A percentile compares a stretch with the other conserved stretches of the same genome.
These are phyloP conservation scores for Aspergillus cavernicola DNA, from an alignment of 495 filamentous ascomycete species.

Conservation along the genomic window DNA sequence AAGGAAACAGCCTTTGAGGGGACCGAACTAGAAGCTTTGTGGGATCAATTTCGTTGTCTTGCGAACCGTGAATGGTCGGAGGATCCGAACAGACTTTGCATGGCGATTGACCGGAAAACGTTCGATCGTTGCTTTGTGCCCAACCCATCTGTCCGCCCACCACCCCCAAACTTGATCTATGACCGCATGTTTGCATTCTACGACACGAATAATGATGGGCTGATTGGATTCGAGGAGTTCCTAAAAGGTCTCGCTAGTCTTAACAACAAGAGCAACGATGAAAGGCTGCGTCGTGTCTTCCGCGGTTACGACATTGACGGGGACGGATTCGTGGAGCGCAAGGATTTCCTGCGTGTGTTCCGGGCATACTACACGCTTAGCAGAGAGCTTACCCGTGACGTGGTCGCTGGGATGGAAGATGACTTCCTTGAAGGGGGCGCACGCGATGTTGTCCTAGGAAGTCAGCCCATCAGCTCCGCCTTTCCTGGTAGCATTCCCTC, in stretches of 20 bases:
- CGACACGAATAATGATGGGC: conserved; percentile 79
- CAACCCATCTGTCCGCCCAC: conserved; percentile 67
- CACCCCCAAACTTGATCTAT: conserved; percentile 83
- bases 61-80: conserved; percentile 81
- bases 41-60: conserved; percentile 93
- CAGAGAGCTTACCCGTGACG: conserved; percentile 78
- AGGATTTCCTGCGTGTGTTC: conserved; percentile 91
- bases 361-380: conserved; percentile 83
- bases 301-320: conserved; percentile 86
- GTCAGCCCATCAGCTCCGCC: conserved; percentile 73
- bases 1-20: conserved; percentile 73
- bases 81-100: conserved; percentile 69
- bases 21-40: conserved; percentile 83
- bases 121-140: conserved; percentile 90
- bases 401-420: conserved; percentile 77
- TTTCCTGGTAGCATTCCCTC: conserved; percentile 63
- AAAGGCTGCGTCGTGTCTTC: conserved; percentile 73
- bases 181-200: conserved; percentile 97
- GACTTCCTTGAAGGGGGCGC: conserved; percentile 71
- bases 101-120: conserved; percentile 85
- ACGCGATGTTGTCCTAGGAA: conserved; percentile 66
- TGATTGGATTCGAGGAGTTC: conserved; percentile 95
- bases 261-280: conserved; percentile 61
- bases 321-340: conserved; percentile 82
- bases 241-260: conserved; percentile 77